phyloP scores from a whole-genome alignment of 495 filamentous ascomycete species.

The Talaromyces ruber region DNA sequence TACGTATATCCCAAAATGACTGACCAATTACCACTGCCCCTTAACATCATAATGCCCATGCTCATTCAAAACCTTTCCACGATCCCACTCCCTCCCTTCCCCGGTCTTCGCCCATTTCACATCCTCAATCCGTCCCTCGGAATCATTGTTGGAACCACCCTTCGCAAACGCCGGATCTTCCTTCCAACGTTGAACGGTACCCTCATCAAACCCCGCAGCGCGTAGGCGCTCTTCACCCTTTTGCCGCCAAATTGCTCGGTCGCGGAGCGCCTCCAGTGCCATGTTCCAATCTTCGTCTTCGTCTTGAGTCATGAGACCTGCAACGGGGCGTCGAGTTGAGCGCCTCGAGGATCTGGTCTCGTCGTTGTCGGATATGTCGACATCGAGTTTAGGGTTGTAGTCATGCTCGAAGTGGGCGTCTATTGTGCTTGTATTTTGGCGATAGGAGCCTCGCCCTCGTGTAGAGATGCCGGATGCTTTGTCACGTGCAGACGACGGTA shows the following conservation, averaged over 20 bases:
- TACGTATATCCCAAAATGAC: not conserved
- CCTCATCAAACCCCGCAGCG: constrained; percentile 70
- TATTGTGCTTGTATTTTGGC: constrained; percentile 48
- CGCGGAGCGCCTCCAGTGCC: constrained; percentile 71
- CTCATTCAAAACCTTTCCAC: constrained; percentile 65
- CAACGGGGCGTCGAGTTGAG: constrained; percentile 26
- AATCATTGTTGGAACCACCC: constrained; percentile 23
- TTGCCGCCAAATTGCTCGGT: constrained; percentile 72
- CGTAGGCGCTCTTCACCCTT: constrained; percentile 70
- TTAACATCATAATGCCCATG: constrained; percentile 50
- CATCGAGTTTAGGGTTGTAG: constrained; percentile 71
- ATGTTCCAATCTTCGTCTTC: constrained; percentile 70
- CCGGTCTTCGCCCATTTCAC: constrained; percentile 75
- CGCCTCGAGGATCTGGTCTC: constrained; percentile 12
- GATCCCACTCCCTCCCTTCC: constrained; percentile 85
- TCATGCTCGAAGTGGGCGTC: constrained; percentile 67
- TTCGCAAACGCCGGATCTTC: constrained; percentile 37
- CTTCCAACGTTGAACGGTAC: constrained; percentile 72
- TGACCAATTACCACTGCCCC: constrained; percentile 29
- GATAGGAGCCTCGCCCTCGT: constrained; percentile 70
- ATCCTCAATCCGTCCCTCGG: constrained; percentile 51
- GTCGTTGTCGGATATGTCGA: constrained; percentile 46
- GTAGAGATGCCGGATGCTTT: constrained; percentile 34
- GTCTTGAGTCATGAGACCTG: constrained; percentile 33
- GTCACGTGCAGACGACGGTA: constrained; percentile 42